Evolutionary conservation across 2,329 filamentous ascomycete genomes (phyloP), one percentile per base, ranked within the genome.

Genomic region (Ascochyta rabiei): DNA sequence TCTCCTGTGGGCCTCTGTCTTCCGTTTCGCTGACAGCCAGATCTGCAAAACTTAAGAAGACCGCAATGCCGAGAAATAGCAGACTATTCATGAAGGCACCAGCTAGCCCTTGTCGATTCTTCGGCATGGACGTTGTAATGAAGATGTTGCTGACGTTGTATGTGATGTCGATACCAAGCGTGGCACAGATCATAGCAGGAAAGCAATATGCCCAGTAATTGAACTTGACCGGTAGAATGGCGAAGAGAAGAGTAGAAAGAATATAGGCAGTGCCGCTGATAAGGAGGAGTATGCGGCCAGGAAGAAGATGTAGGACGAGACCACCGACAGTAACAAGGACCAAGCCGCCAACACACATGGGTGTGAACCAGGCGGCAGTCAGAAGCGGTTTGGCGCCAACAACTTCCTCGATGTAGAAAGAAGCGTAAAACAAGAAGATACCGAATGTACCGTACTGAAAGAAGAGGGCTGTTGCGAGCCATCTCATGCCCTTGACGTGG

Each of bases 401-500:
- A 2, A 75, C 65, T 50, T 68, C 44, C 42, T 71, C 66, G 15
- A 74, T 70, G 34, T 75, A 76, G 50, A 75, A 75, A 34, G 68
- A 75, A 8, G 70, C 68, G 44, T 76, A 76, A 62, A 75, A 74
- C 21, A 75, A 59, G 48, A 67, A 76, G 21, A 75, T 69, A 18
- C 73, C 74, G 28, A 73, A 76, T 10, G 62, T 67, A 6, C 72
- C 73, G 48, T 74, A 75, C n/a, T 72, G 65, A 63, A 89, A 85
- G 43, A 75, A 74, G 1, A 74, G 57, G 0, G 72, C 72, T 2
- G 67, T n/a, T 0, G 67, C 61, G 8, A 75, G 61, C 6, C 73
- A 63, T 39, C 69, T 72, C 84, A 93, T 89, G 48, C 86, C 86
- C 56, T 85, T 87, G 4, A 88, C 83, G 18, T 78, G 76, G 75